Percentiles rank a stretch among this genome's conserved stretches.
Evolutionary conservation across 2,329 filamentous ascomycete species (phyloP).

Genomic region (Fusarium xyrophilum): DNA sequence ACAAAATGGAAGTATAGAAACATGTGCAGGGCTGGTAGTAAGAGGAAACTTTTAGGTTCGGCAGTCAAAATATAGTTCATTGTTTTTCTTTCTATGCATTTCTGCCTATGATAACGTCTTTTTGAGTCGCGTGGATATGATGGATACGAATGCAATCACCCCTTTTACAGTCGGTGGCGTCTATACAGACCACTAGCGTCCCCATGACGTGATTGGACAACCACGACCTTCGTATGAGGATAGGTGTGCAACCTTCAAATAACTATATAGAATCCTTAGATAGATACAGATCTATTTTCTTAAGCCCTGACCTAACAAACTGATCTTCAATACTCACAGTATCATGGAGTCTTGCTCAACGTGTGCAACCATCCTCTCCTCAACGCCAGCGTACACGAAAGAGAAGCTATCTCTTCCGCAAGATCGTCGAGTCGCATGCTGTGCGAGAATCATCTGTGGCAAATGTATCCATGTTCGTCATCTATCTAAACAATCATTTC

Average conservation of each 20-base stretch:
- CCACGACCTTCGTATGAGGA: not conserved
- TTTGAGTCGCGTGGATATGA: not conserved
- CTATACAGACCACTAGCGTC: conserved; percentile 23
- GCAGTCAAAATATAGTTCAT: not conserved
- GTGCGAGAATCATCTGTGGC: conserved; percentile 73
- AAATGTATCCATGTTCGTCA: conserved; percentile 68
- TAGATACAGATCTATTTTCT: conserved; percentile 3
- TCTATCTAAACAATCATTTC: not conserved
- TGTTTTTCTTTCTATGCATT: not conserved
- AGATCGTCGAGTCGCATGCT: conserved; percentile 71
- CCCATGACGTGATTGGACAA: conserved; percentile 41
- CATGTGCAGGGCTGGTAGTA: not conserved
- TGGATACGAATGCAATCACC: not conserved
- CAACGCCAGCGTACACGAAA: conserved; percentile 62
- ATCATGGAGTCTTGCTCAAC: conserved; percentile 68
- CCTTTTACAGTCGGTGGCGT: conserved; percentile 22
- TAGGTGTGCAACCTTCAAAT: conserved; percentile 10
- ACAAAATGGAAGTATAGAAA: not conserved
- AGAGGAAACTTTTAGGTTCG: no score
- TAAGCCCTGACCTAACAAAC: not conserved
- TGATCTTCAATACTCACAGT: not conserved
- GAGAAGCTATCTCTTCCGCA: conserved; percentile 61
- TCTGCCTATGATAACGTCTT: not conserved
- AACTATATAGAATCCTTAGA: not conserved
- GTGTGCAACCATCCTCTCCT: conserved; percentile 68